Evolutionary conservation across 2,329 filamentous ascomycete species (phyloP), one percentile per base, ranked within the genome.

Genomic region (Diaporthe humulicola): DNA sequence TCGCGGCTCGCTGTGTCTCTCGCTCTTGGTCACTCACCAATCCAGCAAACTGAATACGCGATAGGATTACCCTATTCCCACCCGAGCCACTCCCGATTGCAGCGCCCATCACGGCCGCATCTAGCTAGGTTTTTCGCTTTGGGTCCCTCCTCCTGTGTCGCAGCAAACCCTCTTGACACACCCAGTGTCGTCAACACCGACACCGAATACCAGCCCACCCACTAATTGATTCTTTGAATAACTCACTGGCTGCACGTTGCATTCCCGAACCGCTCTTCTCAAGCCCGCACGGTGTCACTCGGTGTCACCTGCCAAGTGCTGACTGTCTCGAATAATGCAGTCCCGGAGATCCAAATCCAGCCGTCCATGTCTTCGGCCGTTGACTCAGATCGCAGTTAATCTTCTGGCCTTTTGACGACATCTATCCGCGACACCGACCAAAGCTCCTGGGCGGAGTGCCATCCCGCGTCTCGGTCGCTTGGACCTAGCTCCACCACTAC

Each of bases 21-120:
- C 70, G 70, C 70, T 64, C 45, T 61, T 50, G 52, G 70, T 75
- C 60, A 40, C 57, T 74, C 73, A n/a, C 73, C 52, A 33, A 70
- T 70, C 50, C 56, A 69, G 48, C n/a, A 54, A 69, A 69, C 52
- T 61, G 66, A 75, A 61, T 75, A 74, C 74, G 74, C 70, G 42
- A 75, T 74, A 48, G 33, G 57, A 75, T 71, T 74, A 71, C 71
- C 57, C 58, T 71, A 67, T 30, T 30, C 40, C 28, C 56, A 38
- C 45, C 56, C 70, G 33, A 50, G 38, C 70, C 70, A 71, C 22
- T 71, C 70, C 70, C 70, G 70, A 64, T 33, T 52, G 70, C 70
- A 71, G 69, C 54, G 38, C 40, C 30, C 70, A 72, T 72, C 70
- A 25, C 17, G 58, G 12, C 70, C 57, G 70, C 70, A 64, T 72